phyloP scores from a whole-genome alignment of 2,329 filamentous ascomycete species.

The Ophiostoma tasmaniense region DNA sequence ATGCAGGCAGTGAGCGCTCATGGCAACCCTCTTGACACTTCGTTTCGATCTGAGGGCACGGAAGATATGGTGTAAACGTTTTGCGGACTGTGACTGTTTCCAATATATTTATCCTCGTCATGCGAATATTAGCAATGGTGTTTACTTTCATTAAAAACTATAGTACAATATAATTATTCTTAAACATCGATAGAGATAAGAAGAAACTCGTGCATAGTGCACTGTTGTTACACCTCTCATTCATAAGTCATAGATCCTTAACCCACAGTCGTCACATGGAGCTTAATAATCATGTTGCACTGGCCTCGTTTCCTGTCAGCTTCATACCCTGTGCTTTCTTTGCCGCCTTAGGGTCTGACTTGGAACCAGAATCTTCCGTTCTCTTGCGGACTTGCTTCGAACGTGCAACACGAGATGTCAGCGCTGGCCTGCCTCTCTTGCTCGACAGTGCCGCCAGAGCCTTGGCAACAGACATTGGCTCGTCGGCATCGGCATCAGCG shows the following conservation, averaged over 20 bases:
- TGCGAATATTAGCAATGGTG: neutral
- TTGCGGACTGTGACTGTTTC: neutral
- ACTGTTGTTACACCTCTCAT: neutral
- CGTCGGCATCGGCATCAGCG: neutral
- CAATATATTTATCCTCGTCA: neutral
- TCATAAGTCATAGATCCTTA: neutral
- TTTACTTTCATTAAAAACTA: neutral
- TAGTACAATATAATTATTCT: neutral
- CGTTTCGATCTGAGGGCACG: neutral
- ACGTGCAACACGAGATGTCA: neutral
- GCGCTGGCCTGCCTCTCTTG: neutral
- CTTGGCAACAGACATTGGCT: neutral
- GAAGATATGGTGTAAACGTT: neutral
- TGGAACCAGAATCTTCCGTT: neutral
- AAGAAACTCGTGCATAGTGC: neutral
- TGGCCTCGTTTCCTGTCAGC: neutral
- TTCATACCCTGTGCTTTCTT: neutral
- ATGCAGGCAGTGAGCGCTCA: neutral
- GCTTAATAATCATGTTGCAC: neutral
- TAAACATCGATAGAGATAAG: neutral
- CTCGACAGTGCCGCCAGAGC: neutral
- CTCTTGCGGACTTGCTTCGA: neutral
- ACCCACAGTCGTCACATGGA: neutral
- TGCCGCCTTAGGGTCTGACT: neutral
- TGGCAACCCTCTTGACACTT: neutral